Percentiles rank a stretch among this genome's conserved stretches.
Conservation (phyloP, 2,329 filamentous ascomycete species). For the Phialemonium atrogriseum region DNA sequence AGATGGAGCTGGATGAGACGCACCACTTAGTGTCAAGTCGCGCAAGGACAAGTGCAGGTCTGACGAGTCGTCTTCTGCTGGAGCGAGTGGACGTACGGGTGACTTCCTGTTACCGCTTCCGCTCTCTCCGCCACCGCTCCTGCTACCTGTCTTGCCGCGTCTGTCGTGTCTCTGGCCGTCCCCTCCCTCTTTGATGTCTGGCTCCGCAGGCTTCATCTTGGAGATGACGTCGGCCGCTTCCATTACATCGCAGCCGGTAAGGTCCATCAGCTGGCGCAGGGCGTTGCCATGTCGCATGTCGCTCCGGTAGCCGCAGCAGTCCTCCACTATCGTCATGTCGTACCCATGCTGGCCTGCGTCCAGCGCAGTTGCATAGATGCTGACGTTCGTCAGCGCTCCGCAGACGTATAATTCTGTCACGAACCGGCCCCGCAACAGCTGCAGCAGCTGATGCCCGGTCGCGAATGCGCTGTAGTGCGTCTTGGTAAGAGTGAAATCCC, state of each 20-base stretch:
- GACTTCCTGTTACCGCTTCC: constrained; percentile 12
- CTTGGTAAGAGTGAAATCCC: constrained; percentile 53
- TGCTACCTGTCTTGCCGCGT: constrained; percentile 2
- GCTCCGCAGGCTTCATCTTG: constrained; percentile 14
- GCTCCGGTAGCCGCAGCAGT: constrained; percentile 77
- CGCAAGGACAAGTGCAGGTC: constrained; percentile 23
- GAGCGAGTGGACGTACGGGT: constrained; percentile 18
- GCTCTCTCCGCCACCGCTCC: neutral
- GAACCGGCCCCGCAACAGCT: constrained; percentile 73
- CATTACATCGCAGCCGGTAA: constrained; percentile 64
- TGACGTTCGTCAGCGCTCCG: constrained; percentile 78
- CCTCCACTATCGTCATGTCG: constrained; percentile 76
- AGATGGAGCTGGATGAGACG: constrained; percentile 16
- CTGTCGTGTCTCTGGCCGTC: constrained; percentile 7
- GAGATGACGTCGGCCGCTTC: constrained; percentile 50
- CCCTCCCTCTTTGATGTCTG: constrained; percentile 10
- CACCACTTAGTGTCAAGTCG: constrained; percentile 24
- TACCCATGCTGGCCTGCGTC: constrained; percentile 86
- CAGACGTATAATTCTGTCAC: constrained; percentile 86
- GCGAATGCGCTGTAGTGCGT: constrained; percentile 84
- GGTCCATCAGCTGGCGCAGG: constrained; percentile 60
- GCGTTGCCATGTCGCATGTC: constrained; percentile 62
- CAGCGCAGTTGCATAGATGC: constrained; percentile 83
- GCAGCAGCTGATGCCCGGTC: constrained; percentile 58
- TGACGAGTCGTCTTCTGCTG: constrained; percentile 6